Conservation (phyloP, 2,329 filamentous ascomycete species). For the Cladosporium sp. region DNA sequence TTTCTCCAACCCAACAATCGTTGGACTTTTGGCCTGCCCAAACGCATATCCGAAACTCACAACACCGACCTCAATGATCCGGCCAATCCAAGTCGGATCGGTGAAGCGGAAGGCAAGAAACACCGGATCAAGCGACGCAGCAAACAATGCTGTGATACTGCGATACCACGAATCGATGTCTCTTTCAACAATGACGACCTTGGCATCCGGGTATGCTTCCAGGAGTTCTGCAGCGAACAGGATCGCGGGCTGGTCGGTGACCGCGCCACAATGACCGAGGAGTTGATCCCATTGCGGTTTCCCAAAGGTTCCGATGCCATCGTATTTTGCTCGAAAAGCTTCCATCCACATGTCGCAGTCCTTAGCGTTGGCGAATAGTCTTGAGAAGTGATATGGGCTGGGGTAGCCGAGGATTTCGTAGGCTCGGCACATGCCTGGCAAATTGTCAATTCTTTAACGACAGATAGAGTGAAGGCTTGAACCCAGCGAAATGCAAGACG, state of each 20-base stretch:
- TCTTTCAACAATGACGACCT: conserved; percentile 48
- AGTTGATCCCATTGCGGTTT: conserved; percentile 63
- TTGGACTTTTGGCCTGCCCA: not conserved
- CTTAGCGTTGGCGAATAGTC: conserved; percentile 46
- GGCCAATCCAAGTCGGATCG: not conserved
- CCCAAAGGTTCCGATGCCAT: conserved; percentile 55
- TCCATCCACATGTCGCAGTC: conserved; percentile 65
- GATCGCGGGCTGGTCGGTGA: conserved; percentile 15
- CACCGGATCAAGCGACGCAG: not conserved
- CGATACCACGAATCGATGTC: conserved; percentile 39
- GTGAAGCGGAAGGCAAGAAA: not conserved
- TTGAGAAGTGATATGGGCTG: conserved; percentile 20
- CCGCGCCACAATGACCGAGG: conserved; percentile 52
- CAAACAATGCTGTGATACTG: not conserved
- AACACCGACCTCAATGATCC: not conserved
- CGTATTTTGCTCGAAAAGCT: conserved; percentile 57
- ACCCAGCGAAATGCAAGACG: conserved; percentile 8
- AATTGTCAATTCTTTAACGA: not conserved
- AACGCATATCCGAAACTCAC: conserved; percentile 3
- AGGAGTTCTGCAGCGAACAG: conserved; percentile 20
- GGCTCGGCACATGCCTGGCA: not conserved
- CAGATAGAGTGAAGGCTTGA: not conserved
- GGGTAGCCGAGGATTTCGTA: conserved; percentile 19
- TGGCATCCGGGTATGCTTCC: conserved; percentile 21
- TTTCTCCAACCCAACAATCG: conserved; percentile 8